Percentiles rank a stretch among this genome's conserved stretches.
These are phyloP conservation scores for Adiantum capillusveneris DNA, from an alignment of 75 land plant genomes.

Conservation along the genomic window DNA sequence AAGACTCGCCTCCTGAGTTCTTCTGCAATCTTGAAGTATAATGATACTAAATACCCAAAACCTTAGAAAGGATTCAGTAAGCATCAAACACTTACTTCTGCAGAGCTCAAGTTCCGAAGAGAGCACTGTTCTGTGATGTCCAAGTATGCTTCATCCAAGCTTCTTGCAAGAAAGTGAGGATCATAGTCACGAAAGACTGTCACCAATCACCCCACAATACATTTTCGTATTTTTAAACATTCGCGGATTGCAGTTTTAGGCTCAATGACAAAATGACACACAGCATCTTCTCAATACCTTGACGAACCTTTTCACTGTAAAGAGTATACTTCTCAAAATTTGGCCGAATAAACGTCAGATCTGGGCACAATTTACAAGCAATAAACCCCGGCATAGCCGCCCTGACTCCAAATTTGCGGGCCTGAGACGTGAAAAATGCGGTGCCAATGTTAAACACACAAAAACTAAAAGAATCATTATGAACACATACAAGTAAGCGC, in stretches of 20 bases:
- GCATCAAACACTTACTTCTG: constrained; percentile 33
- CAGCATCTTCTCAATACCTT: constrained; percentile 1
- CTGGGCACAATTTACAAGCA: constrained; percentile 69
- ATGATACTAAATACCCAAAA: too few relatives aligned
- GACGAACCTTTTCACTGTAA: constrained; percentile 42
- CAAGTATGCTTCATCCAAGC: constrained; percentile 92
- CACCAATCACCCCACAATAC: too few relatives aligned
- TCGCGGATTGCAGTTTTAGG: not conserved
- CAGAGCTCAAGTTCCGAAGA: constrained; percentile 31
- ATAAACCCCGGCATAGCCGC: constrained; percentile 98
- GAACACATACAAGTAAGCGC: too few relatives aligned
- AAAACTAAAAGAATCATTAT: too few relatives aligned
- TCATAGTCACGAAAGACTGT: constrained; percentile 70
- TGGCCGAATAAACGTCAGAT: constrained; percentile 65
- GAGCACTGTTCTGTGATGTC: constrained; percentile 69
- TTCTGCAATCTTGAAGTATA: constrained; percentile 53
- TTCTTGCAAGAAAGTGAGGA: constrained; percentile 62
- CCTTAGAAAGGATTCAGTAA: too few relatives aligned
- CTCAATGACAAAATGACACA: not conserved
- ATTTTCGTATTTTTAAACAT: not conserved
- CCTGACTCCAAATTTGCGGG: constrained; percentile 83
- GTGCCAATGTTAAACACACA: too few relatives aligned
- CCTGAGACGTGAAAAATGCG: constrained; percentile 37
- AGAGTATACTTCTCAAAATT: constrained; percentile 71
- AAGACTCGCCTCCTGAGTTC: constrained; percentile 50